Evolutionary conservation across 75 land plant species (phyloP).

Genomic region (Gnetum montanum): DNA sequence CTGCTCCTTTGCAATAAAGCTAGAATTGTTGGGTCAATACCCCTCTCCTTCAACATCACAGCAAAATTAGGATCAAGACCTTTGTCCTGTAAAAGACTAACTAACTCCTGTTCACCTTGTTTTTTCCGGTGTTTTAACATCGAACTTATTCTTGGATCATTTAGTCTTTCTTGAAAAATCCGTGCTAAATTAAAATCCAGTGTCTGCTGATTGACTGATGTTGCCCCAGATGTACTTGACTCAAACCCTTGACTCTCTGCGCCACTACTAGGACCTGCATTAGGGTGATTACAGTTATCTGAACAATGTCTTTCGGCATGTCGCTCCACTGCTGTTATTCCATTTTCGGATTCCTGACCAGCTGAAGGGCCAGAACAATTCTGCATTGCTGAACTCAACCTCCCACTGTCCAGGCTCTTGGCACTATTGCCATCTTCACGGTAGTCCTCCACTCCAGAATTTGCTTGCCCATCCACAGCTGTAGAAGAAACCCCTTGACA

Average conservation of each 20-base stretch:
- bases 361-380: conserved; percentile 50
- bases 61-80: conserved; percentile 99
- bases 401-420: conserved; percentile 61
- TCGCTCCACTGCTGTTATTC: conserved; percentile 17
- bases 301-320: conserved; percentile 7
- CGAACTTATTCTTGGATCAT: conserved; percentile 78
- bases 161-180: conserved; percentile 77
- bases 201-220: conserved; percentile 43
- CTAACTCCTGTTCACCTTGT: conserved; percentile 69
- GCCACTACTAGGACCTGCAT: conserved; percentile 44
- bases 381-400: conserved; percentile 56
- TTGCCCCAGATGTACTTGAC: conserved; percentile 37
- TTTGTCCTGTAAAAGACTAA: conserved; percentile 78
- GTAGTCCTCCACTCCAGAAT: conserved; percentile 28
- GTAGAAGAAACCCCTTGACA: conserved; percentile 29
- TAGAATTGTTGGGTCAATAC: conserved; percentile 89
- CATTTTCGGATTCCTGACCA: conserved; percentile 43
- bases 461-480: conserved; percentile 36
- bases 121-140: conserved; percentile 44
- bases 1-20: conserved; percentile 93
- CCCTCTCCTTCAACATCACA: conserved; percentile 92
- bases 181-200: conserved; percentile 69
- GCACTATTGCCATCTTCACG: conserved; percentile 54
- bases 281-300: conserved; percentile 24
- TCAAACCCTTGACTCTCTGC: conserved; percentile 59